Conservation (phyloP, 495 filamentous ascomycete species). For the Aspergillus olivimuriae region DNA sequence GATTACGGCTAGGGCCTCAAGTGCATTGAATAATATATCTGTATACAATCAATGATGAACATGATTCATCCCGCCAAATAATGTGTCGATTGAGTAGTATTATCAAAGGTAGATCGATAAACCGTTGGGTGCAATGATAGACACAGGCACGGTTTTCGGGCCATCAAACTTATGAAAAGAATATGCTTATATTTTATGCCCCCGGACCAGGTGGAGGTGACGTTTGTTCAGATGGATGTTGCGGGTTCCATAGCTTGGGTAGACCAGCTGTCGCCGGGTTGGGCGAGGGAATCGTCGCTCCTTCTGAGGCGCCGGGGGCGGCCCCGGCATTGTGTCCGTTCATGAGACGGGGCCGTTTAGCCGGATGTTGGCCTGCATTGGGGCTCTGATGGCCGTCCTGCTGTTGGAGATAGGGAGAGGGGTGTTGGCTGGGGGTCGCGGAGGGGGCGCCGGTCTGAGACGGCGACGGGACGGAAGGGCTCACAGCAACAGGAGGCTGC, state of each 20-base stretch:
- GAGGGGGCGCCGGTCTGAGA: conserved; percentile 18
- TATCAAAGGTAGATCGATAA: too few species aligned
- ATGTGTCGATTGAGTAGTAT: too few species aligned
- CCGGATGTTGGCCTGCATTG: conserved; percentile 19
- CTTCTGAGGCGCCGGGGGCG: conserved; percentile 7
- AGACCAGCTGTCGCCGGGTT: not conserved
- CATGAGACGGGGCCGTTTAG: conserved; percentile 39
- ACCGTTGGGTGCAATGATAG: not conserved
- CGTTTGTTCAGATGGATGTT: conserved; percentile 15
- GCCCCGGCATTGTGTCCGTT: conserved; percentile 28
- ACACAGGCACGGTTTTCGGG: not conserved
- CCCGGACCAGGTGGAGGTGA: conserved; percentile 12
- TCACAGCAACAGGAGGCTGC: conserved; percentile 25
- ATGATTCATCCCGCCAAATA: too few species aligned
- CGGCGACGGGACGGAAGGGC: conserved; percentile 23
- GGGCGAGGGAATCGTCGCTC: not conserved
- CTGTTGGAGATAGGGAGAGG: conserved; percentile 29
- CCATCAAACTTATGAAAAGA: too few species aligned
- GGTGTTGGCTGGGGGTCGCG: conserved; percentile 24
- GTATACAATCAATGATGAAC: too few species aligned
- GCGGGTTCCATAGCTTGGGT: conserved; percentile 8
- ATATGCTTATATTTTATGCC: not conserved
- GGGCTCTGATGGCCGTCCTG: conserved; percentile 21
- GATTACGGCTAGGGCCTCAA: too few species aligned
- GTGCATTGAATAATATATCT: too few species aligned